Conservation (phyloP, 805 yeast genomes). For the Yamadazyma akitaensis region DNA sequence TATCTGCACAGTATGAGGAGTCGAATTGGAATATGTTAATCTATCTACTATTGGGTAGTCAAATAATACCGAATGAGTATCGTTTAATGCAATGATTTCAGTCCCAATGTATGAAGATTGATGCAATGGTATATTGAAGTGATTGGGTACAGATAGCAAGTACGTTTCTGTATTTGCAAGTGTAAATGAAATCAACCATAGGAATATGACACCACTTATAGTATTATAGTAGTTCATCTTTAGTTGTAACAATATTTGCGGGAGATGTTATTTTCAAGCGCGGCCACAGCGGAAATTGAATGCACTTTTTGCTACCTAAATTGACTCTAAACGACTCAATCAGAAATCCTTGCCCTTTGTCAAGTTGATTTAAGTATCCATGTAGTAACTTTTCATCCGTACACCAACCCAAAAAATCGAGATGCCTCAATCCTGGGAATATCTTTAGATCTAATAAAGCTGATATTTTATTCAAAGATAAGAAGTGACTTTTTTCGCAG, state of each 20-base stretch:
- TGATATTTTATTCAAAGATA: constrained; percentile 11
- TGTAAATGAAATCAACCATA: background rate
- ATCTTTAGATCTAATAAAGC: constrained; percentile 6
- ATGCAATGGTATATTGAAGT: constrained; percentile 28
- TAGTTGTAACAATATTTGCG: background rate
- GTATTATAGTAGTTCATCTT: background rate
- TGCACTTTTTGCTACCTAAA: background rate
- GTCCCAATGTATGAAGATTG: constrained; percentile 17
- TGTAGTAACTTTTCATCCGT: constrained; percentile 3
- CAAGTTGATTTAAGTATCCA: background rate
- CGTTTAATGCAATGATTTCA: constrained; percentile 16
- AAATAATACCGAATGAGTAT: constrained; percentile 19
- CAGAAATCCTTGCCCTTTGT: background rate
- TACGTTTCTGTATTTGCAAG: constrained; percentile 39
- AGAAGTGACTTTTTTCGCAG: constrained; percentile 9
- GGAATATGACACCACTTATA: background rate
- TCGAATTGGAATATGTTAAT: background rate
- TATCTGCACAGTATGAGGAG: background rate
- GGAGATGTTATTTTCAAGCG: constrained; percentile 5
- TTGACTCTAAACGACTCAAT: background rate
- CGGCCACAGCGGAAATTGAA: constrained; percentile 4
- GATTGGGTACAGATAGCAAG: constrained; percentile 29
- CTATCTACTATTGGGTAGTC: constrained; percentile 24
- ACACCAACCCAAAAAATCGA: constrained; percentile 16
- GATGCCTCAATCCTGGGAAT: constrained; percentile 12